phyloP scores from a whole-genome alignment of 2,329 filamentous ascomycete genomes.

The Arthrocladium fulminans region DNA sequence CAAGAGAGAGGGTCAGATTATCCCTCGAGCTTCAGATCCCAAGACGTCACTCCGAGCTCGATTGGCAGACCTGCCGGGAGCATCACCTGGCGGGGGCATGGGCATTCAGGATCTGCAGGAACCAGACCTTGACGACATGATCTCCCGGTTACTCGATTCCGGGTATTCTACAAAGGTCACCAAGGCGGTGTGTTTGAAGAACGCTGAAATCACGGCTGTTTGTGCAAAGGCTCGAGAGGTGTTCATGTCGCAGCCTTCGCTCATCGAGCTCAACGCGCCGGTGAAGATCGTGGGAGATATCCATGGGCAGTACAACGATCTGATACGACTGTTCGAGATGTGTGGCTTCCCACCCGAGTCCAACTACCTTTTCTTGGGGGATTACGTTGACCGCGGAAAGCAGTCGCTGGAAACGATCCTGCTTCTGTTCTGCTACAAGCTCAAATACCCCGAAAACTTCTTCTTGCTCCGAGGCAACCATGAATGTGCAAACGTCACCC shows the following conservation, averaged over 20 bases:
- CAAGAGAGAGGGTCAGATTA: slow-evolving; percentile 63
- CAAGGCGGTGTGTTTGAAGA: slow-evolving; percentile 94
- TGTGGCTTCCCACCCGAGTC: slow-evolving; percentile 87
- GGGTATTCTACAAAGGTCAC: slow-evolving; percentile 95
- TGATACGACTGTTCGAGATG: slow-evolving; percentile 98
- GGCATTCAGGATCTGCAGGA: slow-evolving; percentile 86
- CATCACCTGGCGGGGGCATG: slow-evolving; percentile 50
- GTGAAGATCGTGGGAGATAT: slow-evolving; percentile 98
- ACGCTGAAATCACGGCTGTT: slow-evolving; percentile 91
- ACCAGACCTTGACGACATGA: slow-evolving; percentile 94
- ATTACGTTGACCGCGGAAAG: slow-evolving; percentile 95
- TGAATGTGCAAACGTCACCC: slow-evolving; percentile 91
- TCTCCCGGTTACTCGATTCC: slow-evolving; percentile 84
- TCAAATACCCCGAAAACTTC: slow-evolving; percentile 96
- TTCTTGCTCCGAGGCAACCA: slow-evolving; percentile 92
- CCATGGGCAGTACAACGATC: slow-evolving; percentile 90
- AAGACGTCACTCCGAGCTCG: slow-evolving; percentile 28
- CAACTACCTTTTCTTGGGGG: slow-evolving; percentile 89
- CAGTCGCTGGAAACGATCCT: slow-evolving; percentile 92
- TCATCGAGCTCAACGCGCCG: slow-evolving; percentile 84
- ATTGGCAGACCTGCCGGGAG: slow-evolving; percentile 27
- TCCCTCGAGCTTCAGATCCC: slow-evolving; percentile 47
- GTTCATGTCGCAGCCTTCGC: slow-evolving; percentile 80
- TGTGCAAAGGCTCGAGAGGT: slow-evolving; percentile 82
- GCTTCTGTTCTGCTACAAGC: slow-evolving; percentile 87